Evolutionary conservation across 2,329 filamentous ascomycete genomes (phyloP).

Genomic region (Sarocladiaceae sp.): DNA sequence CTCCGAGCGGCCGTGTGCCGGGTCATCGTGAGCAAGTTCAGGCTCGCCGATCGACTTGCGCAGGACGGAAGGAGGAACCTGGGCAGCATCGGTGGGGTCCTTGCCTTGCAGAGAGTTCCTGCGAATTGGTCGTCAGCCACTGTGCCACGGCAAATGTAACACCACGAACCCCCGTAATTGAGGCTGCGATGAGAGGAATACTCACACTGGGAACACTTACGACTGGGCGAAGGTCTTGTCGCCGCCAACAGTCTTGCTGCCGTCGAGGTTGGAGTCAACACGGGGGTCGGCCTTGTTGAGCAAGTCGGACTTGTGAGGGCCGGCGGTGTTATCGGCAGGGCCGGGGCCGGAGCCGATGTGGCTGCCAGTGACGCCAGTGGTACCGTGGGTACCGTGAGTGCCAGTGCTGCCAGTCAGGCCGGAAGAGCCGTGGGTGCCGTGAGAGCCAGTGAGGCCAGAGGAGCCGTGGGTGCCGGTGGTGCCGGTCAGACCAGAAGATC

Average conservation of each 20-base stretch:
- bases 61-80: conserved; percentile 53
- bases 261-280: conserved; percentile 48
- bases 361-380: conserved; percentile 20
- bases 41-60: conserved; percentile 43
- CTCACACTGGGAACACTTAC: conserved; percentile 23
- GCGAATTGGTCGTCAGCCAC: neutral
- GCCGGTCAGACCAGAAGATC: conserved; percentile 20
- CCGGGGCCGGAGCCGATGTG: conserved; percentile 18
- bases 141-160: neutral
- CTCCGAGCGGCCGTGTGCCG: conserved; percentile 36
- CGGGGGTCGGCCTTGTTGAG: conserved; percentile 14
- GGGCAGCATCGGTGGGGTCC: conserved; percentile 52
- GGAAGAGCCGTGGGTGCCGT: conserved; percentile 22
- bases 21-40: conserved; percentile 39
- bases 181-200: neutral
- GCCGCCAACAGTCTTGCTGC: conserved; percentile 48
- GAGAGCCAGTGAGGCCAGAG: conserved; percentile 24
- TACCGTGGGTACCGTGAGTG: conserved; percentile 18
- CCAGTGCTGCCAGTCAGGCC: conserved; percentile 15
- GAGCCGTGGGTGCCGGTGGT: conserved; percentile 20
- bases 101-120: conserved; percentile 16
- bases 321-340: conserved; percentile 29
- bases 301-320: conserved; percentile 36
- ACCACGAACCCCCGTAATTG: neutral
- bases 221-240: conserved; percentile 42